phyloP scores from a whole-genome alignment of 306 rosid species.

The Lotus japonicus region DNA sequence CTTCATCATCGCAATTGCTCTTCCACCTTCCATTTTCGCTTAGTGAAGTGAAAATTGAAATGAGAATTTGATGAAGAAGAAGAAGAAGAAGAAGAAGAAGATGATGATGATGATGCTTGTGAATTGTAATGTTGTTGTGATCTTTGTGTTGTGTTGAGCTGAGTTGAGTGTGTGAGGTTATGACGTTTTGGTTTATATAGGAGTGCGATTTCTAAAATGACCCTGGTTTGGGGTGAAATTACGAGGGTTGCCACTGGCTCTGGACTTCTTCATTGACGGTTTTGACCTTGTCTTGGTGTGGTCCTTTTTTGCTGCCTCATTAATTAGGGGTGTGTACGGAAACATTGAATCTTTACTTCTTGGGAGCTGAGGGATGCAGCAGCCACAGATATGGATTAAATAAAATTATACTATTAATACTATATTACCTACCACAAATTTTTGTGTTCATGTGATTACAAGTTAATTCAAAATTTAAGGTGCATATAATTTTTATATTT shows the following conservation, averaged over 20 bases:
- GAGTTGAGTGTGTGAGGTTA: background rate
- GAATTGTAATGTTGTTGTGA: too few relatives aligned
- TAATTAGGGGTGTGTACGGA: background rate
- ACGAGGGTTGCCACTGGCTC: background rate
- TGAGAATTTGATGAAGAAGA: background rate
- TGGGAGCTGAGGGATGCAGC: too few relatives aligned
- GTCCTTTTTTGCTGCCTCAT: too few relatives aligned
- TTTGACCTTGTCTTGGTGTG: conserved; percentile 10
- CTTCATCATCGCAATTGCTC: conserved; percentile 20
- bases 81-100: background rate
- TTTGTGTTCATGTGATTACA: too few relatives aligned
- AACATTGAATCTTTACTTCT: background rate
- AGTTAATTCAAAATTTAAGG: too few relatives aligned
- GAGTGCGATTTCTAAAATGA: background rate
- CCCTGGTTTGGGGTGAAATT: background rate
- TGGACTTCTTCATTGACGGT: background rate
- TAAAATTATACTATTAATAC: too few relatives aligned
- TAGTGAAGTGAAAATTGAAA: background rate
- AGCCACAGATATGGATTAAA: too few relatives aligned
- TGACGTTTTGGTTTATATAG: conserved; percentile 3
- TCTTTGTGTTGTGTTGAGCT: background rate
- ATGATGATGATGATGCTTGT: background rate
- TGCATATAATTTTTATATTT: too few relatives aligned
- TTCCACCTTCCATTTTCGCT: conserved; percentile 28
- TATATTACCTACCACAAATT: too few relatives aligned